Evolutionary conservation across 495 filamentous ascomycete species (phyloP).

Genomic region (Usnea hakonensis): DNA sequence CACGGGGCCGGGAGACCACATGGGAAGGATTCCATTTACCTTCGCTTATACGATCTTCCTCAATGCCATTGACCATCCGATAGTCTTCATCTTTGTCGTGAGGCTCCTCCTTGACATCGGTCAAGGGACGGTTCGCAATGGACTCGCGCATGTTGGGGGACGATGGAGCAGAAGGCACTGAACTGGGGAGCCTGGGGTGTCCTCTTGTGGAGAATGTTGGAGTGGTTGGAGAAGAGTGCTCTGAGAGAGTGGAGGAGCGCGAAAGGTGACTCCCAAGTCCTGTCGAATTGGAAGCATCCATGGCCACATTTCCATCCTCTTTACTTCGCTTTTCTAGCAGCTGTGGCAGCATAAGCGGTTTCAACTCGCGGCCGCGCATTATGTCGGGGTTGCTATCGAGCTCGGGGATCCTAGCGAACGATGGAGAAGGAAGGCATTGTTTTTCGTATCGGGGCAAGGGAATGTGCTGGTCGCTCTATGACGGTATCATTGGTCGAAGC

Average conservation of each 20-base stretch:
- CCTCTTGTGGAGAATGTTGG: conserved; percentile 23
- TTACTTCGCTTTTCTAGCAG: conserved; percentile 23
- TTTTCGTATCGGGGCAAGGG: too few species aligned
- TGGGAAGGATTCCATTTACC: conserved; percentile 5
- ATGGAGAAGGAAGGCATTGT: neutral
- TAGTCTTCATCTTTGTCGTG: conserved; percentile 35
- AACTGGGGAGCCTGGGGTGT: conserved; percentile 38
- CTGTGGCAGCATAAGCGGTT: conserved; percentile 21
- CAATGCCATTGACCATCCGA: conserved; percentile 25
- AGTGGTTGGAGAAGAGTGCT: conserved; percentile 21
- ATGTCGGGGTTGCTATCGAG: neutral
- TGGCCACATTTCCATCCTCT: conserved; percentile 7
- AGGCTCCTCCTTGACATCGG: conserved; percentile 48
- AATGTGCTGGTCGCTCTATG: neutral
- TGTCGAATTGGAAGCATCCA: conserved; percentile 15
- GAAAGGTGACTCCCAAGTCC: conserved; percentile 17
- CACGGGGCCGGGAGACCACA: neutral
- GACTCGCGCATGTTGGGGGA: conserved; percentile 44
- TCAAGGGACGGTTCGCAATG: conserved; percentile 39
- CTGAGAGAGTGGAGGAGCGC: conserved; percentile 22
- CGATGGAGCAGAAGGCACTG: conserved; percentile 53
- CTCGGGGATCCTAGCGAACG: neutral
- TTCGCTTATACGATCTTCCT: conserved; percentile 9
- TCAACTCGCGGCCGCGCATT: conserved; percentile 22
- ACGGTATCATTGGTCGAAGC: neutral